Evolutionary conservation across 129 eudicot species (phyloP), one percentile per base, ranked within the genome.

Genomic region (Artemisia annua): DNA sequence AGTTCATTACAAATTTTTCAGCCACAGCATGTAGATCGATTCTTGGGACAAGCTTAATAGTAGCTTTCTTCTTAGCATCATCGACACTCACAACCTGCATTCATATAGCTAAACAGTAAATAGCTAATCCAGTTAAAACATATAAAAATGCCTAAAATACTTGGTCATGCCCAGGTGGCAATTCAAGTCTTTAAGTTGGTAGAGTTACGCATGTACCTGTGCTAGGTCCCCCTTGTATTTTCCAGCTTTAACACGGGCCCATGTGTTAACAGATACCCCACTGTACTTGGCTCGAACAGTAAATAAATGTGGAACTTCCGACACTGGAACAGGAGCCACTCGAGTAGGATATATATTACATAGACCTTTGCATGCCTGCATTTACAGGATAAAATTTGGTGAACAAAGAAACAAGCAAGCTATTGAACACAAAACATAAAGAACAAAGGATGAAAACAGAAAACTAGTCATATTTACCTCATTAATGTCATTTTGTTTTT

Each of bases 181-280:
- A 35, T n/a, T 11, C 15, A 59, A 39, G 44, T 61, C 18, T n/a
- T 11, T 12, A 39, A 0, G 14, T 10, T 3, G 10, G 69, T 13
- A 53, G 63, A 28, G 30, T 55, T 15, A 77, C 17, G 19, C 64
- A 76, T n/a, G 51, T 65, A 90, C 98, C 97, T 75, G 83, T 48
- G 91, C 98, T 43, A 94, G 80, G 78, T 94, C 98, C 63, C 97
- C 98, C 77, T 88, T 90, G 82, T 94, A 94, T 70, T 76, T 87
- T 39, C 98, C 98, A 73, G 62, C 86, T 81, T 90, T 90, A 58
- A 94, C 89, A 76, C 97, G 97, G 6, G 88, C 92, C 97, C 97
- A 94, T 35, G 87, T 84, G 74, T 86, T 86, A 56, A 68, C 83
- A n/a, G 81, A 64, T 54, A 94, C 83, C 44, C 79, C 88, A 79